Conservation (phyloP, 805 yeast species). For the Sugiyamaella mastotermitis region DNA sequence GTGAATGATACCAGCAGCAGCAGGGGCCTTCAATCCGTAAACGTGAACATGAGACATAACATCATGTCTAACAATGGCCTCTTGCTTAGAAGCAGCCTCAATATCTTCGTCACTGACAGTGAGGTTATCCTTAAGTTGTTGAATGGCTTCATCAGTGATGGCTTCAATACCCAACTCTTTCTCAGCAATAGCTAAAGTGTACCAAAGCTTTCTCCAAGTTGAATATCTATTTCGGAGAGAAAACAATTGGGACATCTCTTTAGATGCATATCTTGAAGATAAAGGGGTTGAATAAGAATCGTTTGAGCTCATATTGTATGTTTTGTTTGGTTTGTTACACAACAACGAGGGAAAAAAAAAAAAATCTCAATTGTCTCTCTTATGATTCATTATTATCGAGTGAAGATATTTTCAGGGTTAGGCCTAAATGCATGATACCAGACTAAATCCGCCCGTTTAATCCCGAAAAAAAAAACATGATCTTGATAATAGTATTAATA, state of each 20-base stretch:
- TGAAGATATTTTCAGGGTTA: no score
- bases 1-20: constrained; percentile 96
- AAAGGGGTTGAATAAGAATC: constrained; percentile 90
- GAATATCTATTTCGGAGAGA: constrained; percentile 91
- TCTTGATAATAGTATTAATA: no score
- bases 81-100: constrained; percentile 81
- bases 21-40: constrained; percentile 87
- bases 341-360: constrained; percentile 1
- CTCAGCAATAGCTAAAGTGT: constrained; percentile 92
- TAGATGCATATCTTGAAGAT: constrained; percentile 95
- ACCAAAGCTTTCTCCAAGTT: constrained; percentile 98
- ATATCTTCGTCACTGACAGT: constrained; percentile 90
- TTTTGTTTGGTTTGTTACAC: no score
- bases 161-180: constrained; percentile 79
- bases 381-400: no score
- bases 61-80: constrained; percentile 97
- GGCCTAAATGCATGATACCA: no score
- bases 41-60: constrained; percentile 99
- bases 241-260: constrained; percentile 92
- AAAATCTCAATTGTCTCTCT: no score
- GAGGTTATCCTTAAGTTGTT: constrained; percentile 72
- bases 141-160: constrained; percentile 86
- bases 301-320: constrained; percentile 39
- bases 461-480: no score
- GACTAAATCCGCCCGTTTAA: no score